Evolutionary conservation across 1,284 basidiomycete genomes (phyloP), one percentile per base, ranked within the genome.

Genomic region (Malassezia sympodialis): DNA sequence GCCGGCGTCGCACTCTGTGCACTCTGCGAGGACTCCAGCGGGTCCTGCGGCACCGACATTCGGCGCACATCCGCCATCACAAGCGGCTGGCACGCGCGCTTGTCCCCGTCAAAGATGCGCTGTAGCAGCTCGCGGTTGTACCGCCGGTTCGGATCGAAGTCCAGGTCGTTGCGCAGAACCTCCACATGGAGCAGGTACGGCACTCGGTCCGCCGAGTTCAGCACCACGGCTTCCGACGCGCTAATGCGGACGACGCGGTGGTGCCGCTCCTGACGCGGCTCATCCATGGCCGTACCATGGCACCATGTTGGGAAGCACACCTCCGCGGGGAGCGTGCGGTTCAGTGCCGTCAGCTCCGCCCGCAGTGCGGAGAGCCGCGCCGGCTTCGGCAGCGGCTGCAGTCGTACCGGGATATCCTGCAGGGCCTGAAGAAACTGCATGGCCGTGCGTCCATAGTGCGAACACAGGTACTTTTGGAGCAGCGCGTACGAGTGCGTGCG

Each of bases 231-330:
- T 78, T 99, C 94, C 21, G 90, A 89, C 2, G 94, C 93, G 15
- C 91, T 91, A 75, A 99, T 94, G 64, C 94, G 84, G 39, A 98
- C 89, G 51, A 99, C 90, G 34, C 90, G 84, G 72, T 96, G 91
- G 73, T 99, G 93, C 66, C 65, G 67, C 40, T 57, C 43, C 28
- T 19, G 40, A 6, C 24, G 34, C 35, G 37, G 31, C 45, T 30
- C 43, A 26, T 14, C 72, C 68, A 14, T 62, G 60, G 37, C 53
- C 51, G 46, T 65, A 14, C 64, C 63, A 15, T 51, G 77, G 71
- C 90, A 96, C 91, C 91, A 96, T 78, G 94, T 82, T 24, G 90
- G 91, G 83, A 96, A 88, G 76, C 91, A 96, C n/a, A 90, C 82
- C 84, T 90, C 66, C 46, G 63, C 27, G 5, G 94, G 94, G 28